A percentile compares a stretch with the other conserved stretches of the same genome.
Evolutionary conservation across 139 green algal species (phyloP).

Genomic region (Eudorina sp.): DNA sequence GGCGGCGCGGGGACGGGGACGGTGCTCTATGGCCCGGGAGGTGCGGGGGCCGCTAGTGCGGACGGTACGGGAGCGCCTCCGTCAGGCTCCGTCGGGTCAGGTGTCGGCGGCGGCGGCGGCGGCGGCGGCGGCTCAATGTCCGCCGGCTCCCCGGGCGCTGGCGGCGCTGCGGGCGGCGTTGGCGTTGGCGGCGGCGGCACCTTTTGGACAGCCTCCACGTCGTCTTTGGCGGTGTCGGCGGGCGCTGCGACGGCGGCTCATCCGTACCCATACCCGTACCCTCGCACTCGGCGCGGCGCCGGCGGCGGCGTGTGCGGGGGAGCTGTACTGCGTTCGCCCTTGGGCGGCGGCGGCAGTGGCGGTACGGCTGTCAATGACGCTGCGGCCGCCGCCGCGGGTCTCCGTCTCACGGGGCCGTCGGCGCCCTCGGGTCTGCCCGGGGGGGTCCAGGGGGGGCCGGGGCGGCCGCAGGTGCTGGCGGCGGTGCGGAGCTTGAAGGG

Average conservation of each 20-base stretch:
- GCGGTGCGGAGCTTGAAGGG: not conserved
- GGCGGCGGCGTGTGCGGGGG: not conserved
- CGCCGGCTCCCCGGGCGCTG: not conserved
- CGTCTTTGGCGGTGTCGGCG: not conserved
- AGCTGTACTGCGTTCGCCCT: not conserved
- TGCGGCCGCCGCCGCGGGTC: not conserved
- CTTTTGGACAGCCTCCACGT: not conserved
- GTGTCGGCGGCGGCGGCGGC: not conserved
- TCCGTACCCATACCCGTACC: not conserved
- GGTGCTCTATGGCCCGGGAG: too few relatives aligned
- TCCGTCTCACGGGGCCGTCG: not conserved
- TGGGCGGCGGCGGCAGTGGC: not conserved
- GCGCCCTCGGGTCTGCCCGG: not conserved
- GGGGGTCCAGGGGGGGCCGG: not conserved
- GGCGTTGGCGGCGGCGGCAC: not conserved
- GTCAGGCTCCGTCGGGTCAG: too few relatives aligned
- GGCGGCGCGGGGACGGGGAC: too few relatives aligned
- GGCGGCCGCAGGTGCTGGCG: not conserved
- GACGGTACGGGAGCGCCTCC: too few relatives aligned
- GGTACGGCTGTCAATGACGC: not conserved
- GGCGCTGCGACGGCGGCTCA: not conserved
- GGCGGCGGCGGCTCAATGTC: not conserved
- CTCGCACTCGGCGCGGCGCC: not conserved
- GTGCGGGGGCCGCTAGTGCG: too few relatives aligned
- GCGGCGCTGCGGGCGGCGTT: not conserved